Evolutionary conservation across 441 rosid species (phyloP).

Genomic region (Populus hybrid): DNA sequence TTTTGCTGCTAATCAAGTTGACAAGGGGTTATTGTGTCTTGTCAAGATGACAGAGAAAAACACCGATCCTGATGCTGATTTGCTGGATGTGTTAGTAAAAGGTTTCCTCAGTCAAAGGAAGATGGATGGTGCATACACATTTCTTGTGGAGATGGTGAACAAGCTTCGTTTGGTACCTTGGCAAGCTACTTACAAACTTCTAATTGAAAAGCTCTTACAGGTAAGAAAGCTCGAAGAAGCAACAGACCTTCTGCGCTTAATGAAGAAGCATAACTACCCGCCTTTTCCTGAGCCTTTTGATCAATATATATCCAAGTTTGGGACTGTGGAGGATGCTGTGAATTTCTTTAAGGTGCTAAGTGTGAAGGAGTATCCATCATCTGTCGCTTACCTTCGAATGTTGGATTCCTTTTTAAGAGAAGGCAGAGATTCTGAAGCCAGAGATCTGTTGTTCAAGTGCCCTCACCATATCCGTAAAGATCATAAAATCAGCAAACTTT

Average conservation of each 20-base stretch:
- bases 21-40: constrained; percentile 55
- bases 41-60: constrained; percentile 62
- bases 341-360: constrained; percentile 62
- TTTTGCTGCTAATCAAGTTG: constrained; percentile 58
- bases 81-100: constrained; percentile 55
- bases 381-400: constrained; percentile 48
- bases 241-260: constrained; percentile 56
- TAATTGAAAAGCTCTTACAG: constrained; percentile 68
- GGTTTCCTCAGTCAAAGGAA: constrained; percentile 61
- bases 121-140: constrained; percentile 59
- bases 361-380: constrained; percentile 58
- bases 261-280: constrained; percentile 66
- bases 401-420: constrained; percentile 58
- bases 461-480: constrained; percentile 77
- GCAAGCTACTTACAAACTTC: constrained; percentile 71
- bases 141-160: constrained; percentile 58
- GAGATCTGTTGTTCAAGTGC: constrained; percentile 55
- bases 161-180: constrained; percentile 57
- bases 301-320: constrained; percentile 63
- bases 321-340: constrained; percentile 62
- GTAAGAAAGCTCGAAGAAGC: constrained; percentile 72
- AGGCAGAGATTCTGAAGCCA: constrained; percentile 80
- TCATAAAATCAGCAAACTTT: constrained; percentile 53
- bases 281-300: constrained; percentile 59
- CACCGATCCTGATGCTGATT: constrained; percentile 55